Base-by-base conservation (phyloP, 768 basidiomycete species). In the Naganishia randhawae region DNA sequence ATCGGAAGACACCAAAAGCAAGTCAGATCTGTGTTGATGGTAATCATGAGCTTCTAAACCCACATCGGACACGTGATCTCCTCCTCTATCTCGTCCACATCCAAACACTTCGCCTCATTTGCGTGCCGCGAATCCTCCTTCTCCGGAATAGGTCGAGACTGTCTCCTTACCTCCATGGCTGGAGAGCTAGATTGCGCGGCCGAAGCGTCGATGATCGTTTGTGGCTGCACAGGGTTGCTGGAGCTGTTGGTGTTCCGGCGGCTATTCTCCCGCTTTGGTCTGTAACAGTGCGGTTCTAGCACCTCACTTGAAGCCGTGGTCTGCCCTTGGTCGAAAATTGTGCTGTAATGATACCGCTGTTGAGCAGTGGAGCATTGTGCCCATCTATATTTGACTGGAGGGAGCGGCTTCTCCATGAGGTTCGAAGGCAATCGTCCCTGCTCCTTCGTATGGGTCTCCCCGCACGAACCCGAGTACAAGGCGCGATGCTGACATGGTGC, bases 1-100 rank as follows among this genome's bases (percentile, higher is more conserved):
- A n/a, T 48, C 4, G 11, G 13, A 22, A 4, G n/a, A n/a, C n/a
- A n/a, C n/a, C 13, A n/a, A 19, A 22, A 48, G 4, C 45, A 48
- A 48, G 45, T 48, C 45, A 48, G 45, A 22, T 48, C 3, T 42
- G 41, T 48, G n/a, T n/a, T n/a, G 45, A 4, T 19, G 41, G 14
- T 16, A 42, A n/a, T 11, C 25, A 3, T 6, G 1, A 48, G 4
- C 45, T n/a, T 42, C 14, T 7, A 48, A 13, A 67, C 67, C 62
- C 35, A 68, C 67, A 68, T 52, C 11, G 67, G 67, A 52, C 67
- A 68, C 10, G 67, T 55, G 6, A 68, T 22, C n/a, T 68, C 67
- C 19, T 68, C 67, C 48, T 68, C 57, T 25, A 61, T 22, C 29
- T 61, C 57, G 29, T 41, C 17, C 5, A 61, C 39, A 39, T 41